Conservation (phyloP, 2,329 filamentous ascomycete species). For the Paecilomyces sp. region DNA sequence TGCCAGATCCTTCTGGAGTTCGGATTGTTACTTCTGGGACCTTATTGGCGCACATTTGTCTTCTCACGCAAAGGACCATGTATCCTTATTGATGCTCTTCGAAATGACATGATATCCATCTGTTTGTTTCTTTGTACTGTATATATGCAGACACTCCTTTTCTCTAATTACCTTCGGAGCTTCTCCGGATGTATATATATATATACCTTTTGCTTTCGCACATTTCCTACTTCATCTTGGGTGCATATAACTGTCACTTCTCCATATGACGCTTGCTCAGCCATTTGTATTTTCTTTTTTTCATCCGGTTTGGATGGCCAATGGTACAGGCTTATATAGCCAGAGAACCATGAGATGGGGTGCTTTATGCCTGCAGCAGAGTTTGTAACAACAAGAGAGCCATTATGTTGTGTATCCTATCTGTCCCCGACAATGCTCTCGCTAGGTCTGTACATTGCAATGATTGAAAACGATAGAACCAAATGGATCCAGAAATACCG, state of each 20-base stretch:
- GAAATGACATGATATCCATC: neutral
- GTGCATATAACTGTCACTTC: neutral
- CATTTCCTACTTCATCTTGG: neutral
- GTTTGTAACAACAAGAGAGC: no score
- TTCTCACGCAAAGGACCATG: neutral
- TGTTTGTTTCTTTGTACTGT: neutral
- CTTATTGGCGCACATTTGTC: neutral
- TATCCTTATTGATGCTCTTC: neutral
- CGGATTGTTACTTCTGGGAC: neutral
- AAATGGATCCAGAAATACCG: no score
- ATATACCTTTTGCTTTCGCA: neutral
- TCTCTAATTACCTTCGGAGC: neutral
- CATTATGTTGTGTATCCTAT: no score
- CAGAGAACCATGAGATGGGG: no score
- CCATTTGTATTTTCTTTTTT: neutral
- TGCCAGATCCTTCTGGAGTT: neutral
- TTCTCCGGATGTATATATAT: neutral
- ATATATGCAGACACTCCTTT: neutral
- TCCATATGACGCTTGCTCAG: neutral
- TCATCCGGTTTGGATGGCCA: neutral
- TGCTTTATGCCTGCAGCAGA: no score
- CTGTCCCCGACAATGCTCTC: no score
- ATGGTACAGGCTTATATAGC: neutral
- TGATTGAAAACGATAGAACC: no score
- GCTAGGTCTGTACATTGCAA: no score